Conservation (phyloP, 2,329 filamentous ascomycete species). For the Exophiala xenobiotica region DNA sequence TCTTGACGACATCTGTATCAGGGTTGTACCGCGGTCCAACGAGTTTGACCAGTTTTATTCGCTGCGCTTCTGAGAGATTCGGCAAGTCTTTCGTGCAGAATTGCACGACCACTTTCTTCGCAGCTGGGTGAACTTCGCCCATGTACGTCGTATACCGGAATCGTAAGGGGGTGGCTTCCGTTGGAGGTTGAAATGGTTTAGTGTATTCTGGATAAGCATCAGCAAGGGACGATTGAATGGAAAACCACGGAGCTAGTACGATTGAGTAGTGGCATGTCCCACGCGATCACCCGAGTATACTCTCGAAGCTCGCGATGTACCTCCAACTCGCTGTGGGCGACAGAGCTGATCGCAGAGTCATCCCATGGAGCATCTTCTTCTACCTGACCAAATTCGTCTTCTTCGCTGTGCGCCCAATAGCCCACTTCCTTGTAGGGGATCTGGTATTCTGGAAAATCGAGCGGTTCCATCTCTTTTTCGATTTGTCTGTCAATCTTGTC, state of each 20-base stretch:
- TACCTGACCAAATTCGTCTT: conserved; percentile 44
- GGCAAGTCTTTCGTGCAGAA: conserved; percentile 72
- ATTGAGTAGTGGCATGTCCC: conserved; percentile 90
- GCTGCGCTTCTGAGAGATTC: conserved; percentile 60
- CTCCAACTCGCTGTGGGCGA: conserved; percentile 84
- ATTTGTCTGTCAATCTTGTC: conserved; percentile 37
- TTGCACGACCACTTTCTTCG: conserved; percentile 91
- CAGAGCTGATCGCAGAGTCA: conserved; percentile 78
- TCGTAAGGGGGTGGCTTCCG: conserved; percentile 67
- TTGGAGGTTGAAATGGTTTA: conserved; percentile 73
- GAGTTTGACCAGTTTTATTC: conserved; percentile 82
- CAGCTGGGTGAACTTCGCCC: conserved; percentile 87
- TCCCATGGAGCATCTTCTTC: conserved; percentile 59
- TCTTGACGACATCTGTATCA: conserved; percentile 74
- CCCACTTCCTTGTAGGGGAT: conserved; percentile 31
- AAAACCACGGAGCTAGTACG: conserved; percentile 58
- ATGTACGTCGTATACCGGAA: conserved; percentile 98
- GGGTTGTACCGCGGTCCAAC: conserved; percentile 86
- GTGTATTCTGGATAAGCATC: conserved; percentile 64
- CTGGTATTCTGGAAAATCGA: conserved; percentile 21
- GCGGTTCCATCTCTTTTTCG: conserved; percentile 27
- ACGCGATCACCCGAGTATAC: conserved; percentile 81
- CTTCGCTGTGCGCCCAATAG: conserved; percentile 44
- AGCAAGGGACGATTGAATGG: not conserved
- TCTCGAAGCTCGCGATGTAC: conserved; percentile 84